Conservation (phyloP, 495 filamentous ascomycete species). For the Chaetomium tenue region DNA sequence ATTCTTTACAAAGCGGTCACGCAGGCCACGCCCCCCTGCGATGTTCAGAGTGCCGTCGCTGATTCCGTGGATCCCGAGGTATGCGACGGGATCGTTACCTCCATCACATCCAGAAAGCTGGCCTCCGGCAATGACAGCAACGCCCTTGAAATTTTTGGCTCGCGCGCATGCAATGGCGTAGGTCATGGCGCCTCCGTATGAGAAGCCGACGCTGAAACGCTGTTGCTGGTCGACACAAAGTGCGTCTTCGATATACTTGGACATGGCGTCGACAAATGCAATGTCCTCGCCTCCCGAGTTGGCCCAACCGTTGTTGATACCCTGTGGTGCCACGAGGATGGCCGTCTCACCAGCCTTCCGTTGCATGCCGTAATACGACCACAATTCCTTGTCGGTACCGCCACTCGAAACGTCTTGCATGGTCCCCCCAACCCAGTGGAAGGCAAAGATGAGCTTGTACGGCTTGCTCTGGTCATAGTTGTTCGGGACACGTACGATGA, state of each 20-base stretch:
- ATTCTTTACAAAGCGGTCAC: slow-evolving; percentile 42
- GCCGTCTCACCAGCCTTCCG: slow-evolving; percentile 37
- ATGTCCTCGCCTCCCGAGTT: slow-evolving; percentile 47
- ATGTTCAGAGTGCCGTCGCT: slow-evolving; percentile 41
- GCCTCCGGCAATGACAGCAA: slow-evolving; percentile 42
- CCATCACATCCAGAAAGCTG: slow-evolving; percentile 34
- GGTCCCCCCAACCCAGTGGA: slow-evolving; percentile 42
- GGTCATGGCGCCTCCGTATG: slow-evolving; percentile 50
- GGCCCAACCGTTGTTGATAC: slow-evolving; percentile 45
- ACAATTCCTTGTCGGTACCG: slow-evolving; percentile 16
- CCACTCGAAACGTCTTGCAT: slow-evolving; percentile 39
- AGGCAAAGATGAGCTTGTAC: slow-evolving; percentile 44
- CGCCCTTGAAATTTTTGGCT: slow-evolving; percentile 43
- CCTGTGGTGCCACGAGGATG: slow-evolving; percentile 48
- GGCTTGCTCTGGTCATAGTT: slow-evolving; percentile 45
- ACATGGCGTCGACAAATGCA: slow-evolving; percentile 42
- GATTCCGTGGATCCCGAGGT: slow-evolving; percentile 45
- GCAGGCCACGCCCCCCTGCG: slow-evolving; percentile 32
- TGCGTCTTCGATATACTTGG: slow-evolving; percentile 41
- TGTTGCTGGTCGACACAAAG: slow-evolving; percentile 43
- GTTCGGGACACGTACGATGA: slow-evolving; percentile 42
- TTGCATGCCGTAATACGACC: slow-evolving; percentile 43
- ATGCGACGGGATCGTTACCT: slow-evolving; percentile 42
- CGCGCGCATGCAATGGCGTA: slow-evolving; percentile 44
- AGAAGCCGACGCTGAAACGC: slow-evolving; percentile 49